Evolutionary conservation across 2,329 filamentous ascomycete species (phyloP), one percentile per base, ranked within the genome.

Genomic region (Phialocephala sp.): DNA sequence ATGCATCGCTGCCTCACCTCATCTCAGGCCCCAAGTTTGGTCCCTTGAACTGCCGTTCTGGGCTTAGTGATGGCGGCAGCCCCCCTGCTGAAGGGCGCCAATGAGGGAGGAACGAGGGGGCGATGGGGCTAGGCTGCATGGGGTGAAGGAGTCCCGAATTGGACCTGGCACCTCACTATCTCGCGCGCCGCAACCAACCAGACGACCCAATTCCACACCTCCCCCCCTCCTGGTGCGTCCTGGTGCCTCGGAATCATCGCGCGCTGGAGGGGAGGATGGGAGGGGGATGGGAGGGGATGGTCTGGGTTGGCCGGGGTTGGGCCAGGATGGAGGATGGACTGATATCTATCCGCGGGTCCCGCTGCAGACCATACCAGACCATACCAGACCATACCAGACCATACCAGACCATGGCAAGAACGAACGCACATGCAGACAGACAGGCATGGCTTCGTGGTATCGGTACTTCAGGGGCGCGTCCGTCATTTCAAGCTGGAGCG

Each of bases 21-120:
- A 32, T 32, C 27, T 41, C 4, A 43, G 57, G 41, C 20, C 32
- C 5, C 11, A 59, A 43, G 12, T 58, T 37, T 41, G 57, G 57
- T 59, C 57, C 22, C 14, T 59, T 22, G 22, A 59, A 45, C 57
- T 59, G 36, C 57, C 37, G 8, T 43, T 24, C 22, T 32, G 39
- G 20, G 37, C 2, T 8, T 43, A 45, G 57, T 20, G 57, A 8
- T 11, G 14, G 57, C 57, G 20, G 20, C 11, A 43, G n/a, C 37
- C 2, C n/a, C 57, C 57, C 18, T 59, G 57, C 20, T 2, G 24
- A 6, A 12, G 1, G 22, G 4, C 11, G 45, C 45, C 5, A 50
- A 50, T 50, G 5, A 50, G 45, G 22, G 8, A 24, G 20, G 24
- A 22, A 6, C 24, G 5, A 50, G 45, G 22, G 8, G 9, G 20